phyloP scores from a whole-genome alignment of 2,329 filamentous ascomycete genomes.

The Stenocarpella maydis region DNA sequence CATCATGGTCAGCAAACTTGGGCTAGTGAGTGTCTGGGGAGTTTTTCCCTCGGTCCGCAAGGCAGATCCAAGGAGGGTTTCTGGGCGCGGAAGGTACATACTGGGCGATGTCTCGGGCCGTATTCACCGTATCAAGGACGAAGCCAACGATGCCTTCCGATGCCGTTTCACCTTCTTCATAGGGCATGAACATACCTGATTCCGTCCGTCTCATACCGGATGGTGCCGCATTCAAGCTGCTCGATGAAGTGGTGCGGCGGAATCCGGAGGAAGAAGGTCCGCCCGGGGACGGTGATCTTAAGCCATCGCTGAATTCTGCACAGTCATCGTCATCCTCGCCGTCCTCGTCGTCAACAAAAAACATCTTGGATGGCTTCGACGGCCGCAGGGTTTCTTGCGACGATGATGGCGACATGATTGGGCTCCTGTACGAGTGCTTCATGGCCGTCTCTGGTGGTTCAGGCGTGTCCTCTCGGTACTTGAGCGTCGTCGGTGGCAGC shows the following conservation, averaged over 20 bases:
- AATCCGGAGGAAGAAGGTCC: slow-evolving; percentile 44
- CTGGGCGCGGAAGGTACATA: slow-evolving; percentile 25
- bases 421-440: slow-evolving; percentile 66
- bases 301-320: slow-evolving; percentile 37
- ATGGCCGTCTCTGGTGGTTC: slow-evolving; percentile 70
- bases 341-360: slow-evolving; percentile 66
- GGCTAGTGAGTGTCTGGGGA: not conserved
- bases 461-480: slow-evolving; percentile 80
- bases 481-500: slow-evolving; percentile 85
- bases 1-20: not conserved
- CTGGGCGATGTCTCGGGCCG: slow-evolving; percentile 73
- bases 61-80: not conserved
- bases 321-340: slow-evolving; percentile 49
- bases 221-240: slow-evolving; percentile 59
- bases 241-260: slow-evolving; percentile 58
- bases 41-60: not conserved
- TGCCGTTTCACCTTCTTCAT: slow-evolving; percentile 74
- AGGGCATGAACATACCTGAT: slow-evolving; percentile 93
- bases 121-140: slow-evolving; percentile 82
- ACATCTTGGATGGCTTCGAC: slow-evolving; percentile 71
- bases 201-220: slow-evolving; percentile 77
- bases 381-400: slow-evolving; percentile 86
- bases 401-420: slow-evolving; percentile 73
- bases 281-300: slow-evolving; percentile 37
- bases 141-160: slow-evolving; percentile 76